Percentiles rank a stretch among this genome's conserved stretches.
phyloP scores from a whole-genome alignment of 371 early-diverging fungal species.

The Phascolomyces articulosus region DNA sequence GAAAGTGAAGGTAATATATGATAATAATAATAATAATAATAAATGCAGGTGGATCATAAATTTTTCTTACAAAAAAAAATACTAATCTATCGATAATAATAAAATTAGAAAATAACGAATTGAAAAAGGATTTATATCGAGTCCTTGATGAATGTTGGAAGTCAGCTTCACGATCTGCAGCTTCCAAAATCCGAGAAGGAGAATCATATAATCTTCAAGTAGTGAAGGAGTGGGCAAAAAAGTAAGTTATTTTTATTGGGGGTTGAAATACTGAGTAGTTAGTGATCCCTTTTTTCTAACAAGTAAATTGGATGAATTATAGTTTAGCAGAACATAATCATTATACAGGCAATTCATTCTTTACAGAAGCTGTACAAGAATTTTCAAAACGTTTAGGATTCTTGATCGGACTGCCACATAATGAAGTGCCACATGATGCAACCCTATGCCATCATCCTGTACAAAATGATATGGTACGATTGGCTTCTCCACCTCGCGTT shows the following conservation, averaged over 20 bases:
- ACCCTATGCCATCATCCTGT: slow-evolving; percentile 32
- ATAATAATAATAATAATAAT: not conserved
- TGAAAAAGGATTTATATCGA: slow-evolving; percentile 67
- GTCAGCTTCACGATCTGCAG: slow-evolving; percentile 71
- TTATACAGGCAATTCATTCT: slow-evolving; percentile 43
- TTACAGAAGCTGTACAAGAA: slow-evolving; percentile 66
- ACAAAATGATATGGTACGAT: slow-evolving; percentile 25
- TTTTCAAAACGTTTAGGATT: slow-evolving; percentile 71
- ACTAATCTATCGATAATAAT: too few relatives aligned
- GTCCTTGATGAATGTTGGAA: slow-evolving; percentile 81
- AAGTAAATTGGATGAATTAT: too few relatives aligned
- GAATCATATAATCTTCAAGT: slow-evolving; percentile 74
- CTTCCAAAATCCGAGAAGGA: slow-evolving; percentile 74
- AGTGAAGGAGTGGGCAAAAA: slow-evolving; percentile 82
- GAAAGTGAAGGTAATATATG: slow-evolving; percentile 50
- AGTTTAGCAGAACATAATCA: slow-evolving; percentile 64
- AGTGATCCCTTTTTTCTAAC: too few relatives aligned
- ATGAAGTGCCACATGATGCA: slow-evolving; percentile 16
- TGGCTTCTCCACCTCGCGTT: slow-evolving; percentile 33
- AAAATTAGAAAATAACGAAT: slow-evolving; percentile 60
- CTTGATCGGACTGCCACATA: slow-evolving; percentile 58
- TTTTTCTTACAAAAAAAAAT: too few relatives aligned
- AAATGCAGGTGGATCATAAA: too few relatives aligned
- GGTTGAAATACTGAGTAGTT: too few relatives aligned
- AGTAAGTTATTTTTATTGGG: slow-evolving; percentile 36